phyloP scores from a whole-genome alignment of 2,329 filamentous ascomycete genomes.

The Ophiosphaerella narmari region DNA sequence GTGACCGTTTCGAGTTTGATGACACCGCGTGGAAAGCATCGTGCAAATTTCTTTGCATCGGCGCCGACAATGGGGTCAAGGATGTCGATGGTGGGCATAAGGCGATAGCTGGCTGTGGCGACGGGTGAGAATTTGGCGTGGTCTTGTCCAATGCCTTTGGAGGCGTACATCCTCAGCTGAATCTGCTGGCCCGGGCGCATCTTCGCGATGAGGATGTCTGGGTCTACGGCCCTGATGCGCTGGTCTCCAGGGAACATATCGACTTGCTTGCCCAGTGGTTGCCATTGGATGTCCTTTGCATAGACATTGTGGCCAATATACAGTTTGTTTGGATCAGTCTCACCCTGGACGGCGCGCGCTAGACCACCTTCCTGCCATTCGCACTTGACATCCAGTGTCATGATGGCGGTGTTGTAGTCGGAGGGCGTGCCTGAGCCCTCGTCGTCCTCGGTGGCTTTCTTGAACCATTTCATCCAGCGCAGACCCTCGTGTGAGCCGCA shows the following conservation, averaged over 20 bases:
- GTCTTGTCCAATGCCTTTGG: constrained; percentile 91
- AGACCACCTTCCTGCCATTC: constrained; percentile 70
- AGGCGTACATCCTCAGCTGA: constrained; percentile 85
- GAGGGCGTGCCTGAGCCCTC: constrained; percentile 51
- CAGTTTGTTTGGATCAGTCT: constrained; percentile 80
- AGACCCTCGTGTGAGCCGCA: constrained; percentile 78
- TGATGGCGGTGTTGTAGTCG: constrained; percentile 86
- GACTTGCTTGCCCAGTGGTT: constrained; percentile 67
- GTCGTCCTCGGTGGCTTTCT: constrained; percentile 65
- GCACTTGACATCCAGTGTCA: constrained; percentile 79
- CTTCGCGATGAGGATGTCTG: constrained; percentile 93
- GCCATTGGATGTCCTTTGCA: constrained; percentile 67
- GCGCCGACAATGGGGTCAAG: constrained; percentile 78
- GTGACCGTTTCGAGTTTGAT: constrained; percentile 79
- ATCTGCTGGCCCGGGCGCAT: constrained; percentile 88
- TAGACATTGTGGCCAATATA: constrained; percentile 79
- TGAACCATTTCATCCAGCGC: constrained; percentile 80
- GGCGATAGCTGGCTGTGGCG: constrained; percentile 88
- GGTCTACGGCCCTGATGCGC: constrained; percentile 78
- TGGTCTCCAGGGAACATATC: constrained; percentile 54
- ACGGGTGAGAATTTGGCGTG: constrained; percentile 98
- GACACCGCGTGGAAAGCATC: constrained; percentile 88
- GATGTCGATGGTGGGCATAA: constrained; percentile 88
- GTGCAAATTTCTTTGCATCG: constrained; percentile 86
- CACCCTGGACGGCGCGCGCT: constrained; percentile 64